Percentiles rank a stretch among this genome's conserved stretches.
phyloP scores from a whole-genome alignment of 257 asterid genomes.

The Ophiorrhiza pumila region DNA sequence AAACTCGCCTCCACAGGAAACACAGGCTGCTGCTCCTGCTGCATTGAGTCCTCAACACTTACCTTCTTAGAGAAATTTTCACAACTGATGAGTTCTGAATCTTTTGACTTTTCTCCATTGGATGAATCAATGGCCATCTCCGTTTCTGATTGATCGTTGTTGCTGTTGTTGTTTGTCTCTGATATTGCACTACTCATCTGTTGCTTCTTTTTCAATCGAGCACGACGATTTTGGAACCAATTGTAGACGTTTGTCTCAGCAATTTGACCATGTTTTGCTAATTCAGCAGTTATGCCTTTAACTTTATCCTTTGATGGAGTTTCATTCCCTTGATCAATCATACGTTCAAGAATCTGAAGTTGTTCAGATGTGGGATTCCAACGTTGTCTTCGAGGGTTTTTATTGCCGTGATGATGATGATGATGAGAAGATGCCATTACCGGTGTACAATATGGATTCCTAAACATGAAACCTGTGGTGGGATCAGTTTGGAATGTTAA shows the following conservation, averaged over 20 bases:
- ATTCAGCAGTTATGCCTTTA: conserved; percentile 23
- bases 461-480: conserved; percentile 24
- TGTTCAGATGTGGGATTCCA: conserved; percentile 30
- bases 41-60: neutral
- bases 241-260: conserved; percentile 31
- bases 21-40: neutral
- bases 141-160: neutral
- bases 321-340: conserved; percentile 19
- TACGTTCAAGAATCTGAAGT: conserved; percentile 22
- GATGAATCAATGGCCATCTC: conserved; percentile 7
- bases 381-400: conserved; percentile 20
- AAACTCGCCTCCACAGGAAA: neutral
- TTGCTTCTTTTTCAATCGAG: conserved; percentile 29
- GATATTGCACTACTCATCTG: neutral
- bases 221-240: conserved; percentile 43
- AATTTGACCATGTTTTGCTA: conserved; percentile 33
- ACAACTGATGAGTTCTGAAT: neutral
- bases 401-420: neutral
- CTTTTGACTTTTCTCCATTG: neutral
- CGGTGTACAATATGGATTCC: conserved; percentile 5
- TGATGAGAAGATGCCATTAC: neutral
- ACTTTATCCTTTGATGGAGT: conserved; percentile 27
- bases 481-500: conserved; percentile 63
- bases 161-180: too few species aligned
- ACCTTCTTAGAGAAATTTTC: neutral